Percentiles rank a stretch among this genome's conserved stretches.
phyloP scores from a whole-genome alignment of 108 stramenopile species.

The Discostella stelligeroides region DNA sequence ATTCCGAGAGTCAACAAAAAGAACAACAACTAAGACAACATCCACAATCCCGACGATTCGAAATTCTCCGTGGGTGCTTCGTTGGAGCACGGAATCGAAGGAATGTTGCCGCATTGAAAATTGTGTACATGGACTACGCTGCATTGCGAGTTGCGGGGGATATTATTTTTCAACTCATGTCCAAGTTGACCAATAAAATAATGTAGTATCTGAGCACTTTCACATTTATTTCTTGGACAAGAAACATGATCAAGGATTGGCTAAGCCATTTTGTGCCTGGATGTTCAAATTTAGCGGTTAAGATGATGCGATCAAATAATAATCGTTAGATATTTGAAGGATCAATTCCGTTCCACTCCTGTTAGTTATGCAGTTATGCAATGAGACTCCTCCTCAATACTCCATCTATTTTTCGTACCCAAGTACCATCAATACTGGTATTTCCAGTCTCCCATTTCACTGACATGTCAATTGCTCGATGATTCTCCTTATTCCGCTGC shows the following conservation, averaged over 20 bases:
- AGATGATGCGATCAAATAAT: no score
- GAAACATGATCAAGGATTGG: no score
- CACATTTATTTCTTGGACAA: no score
- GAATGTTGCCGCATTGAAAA: slow-evolving; percentile 74
- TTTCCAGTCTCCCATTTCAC: slow-evolving; percentile 54
- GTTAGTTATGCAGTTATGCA: no score
- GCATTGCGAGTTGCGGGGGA: slow-evolving; percentile 80
- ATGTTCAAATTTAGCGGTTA: no score
- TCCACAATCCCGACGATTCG: slow-evolving; percentile 41
- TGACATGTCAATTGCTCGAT: slow-evolving; percentile 54
- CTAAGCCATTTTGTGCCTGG: no score
- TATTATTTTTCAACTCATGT: slow-evolving; percentile 77
- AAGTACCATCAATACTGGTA: slow-evolving; percentile 2
- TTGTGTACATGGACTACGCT: slow-evolving; percentile 79
- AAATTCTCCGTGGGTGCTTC: slow-evolving; percentile 82
- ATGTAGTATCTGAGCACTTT: neutral
- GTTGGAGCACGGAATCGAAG: slow-evolving; percentile 70
- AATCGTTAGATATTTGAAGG: no score
- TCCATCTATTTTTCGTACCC: slow-evolving; percentile 38
- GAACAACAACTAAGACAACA: neutral
- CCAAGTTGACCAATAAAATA: slow-evolving; percentile 43
- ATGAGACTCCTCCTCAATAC: slow-evolving; percentile 38
- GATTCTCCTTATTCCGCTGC: slow-evolving; percentile 50
- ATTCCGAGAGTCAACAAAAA: slow-evolving; percentile 6
- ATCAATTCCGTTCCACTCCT: no score